phyloP scores from a whole-genome alignment of 176 grass and related monocot species.

The Puccinellia tenuiflora region DNA sequence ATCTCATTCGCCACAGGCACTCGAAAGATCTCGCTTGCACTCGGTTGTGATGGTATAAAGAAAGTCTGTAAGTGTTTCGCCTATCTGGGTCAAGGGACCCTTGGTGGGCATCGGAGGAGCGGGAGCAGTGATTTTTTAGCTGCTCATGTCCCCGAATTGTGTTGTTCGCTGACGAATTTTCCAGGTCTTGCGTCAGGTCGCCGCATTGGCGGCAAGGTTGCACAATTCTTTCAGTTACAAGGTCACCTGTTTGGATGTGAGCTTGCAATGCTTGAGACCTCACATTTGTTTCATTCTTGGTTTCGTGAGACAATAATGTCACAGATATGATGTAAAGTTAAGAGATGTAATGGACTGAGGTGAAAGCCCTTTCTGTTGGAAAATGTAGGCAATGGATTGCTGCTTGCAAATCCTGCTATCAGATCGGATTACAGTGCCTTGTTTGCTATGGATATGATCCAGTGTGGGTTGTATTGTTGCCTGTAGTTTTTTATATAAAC shows the following conservation, averaged over 20 bases:
- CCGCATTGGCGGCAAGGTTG: constrained; percentile 31
- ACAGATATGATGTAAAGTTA: constrained; percentile 48
- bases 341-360: not conserved
- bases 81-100: constrained; percentile 40
- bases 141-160: constrained; percentile 55
- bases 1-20: not conserved
- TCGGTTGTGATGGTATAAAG: not conserved
- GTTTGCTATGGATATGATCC: too few species aligned
- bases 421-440: too few species aligned
- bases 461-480: too few species aligned
- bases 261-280: constrained; percentile 33
- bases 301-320: constrained; percentile 35
- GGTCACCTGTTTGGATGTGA: constrained; percentile 68
- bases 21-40: not conserved
- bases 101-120: constrained; percentile 30
- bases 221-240: constrained; percentile 51
- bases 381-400: not conserved
- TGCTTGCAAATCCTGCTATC: too few species aligned
- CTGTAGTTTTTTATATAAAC: too few species aligned
- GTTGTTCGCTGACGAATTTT: constrained; percentile 24
- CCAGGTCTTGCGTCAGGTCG: constrained; percentile 21
- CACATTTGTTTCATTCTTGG: constrained; percentile 43
- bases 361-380: not conserved
- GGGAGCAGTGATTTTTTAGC: constrained; percentile 86
- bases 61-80: constrained; percentile 1